A percentile compares a stretch with the other conserved stretches of the same genome.
Evolutionary conservation across 1,284 basidiomycete genomes (phyloP).

Genomic region (Trichosporon sp.): DNA sequence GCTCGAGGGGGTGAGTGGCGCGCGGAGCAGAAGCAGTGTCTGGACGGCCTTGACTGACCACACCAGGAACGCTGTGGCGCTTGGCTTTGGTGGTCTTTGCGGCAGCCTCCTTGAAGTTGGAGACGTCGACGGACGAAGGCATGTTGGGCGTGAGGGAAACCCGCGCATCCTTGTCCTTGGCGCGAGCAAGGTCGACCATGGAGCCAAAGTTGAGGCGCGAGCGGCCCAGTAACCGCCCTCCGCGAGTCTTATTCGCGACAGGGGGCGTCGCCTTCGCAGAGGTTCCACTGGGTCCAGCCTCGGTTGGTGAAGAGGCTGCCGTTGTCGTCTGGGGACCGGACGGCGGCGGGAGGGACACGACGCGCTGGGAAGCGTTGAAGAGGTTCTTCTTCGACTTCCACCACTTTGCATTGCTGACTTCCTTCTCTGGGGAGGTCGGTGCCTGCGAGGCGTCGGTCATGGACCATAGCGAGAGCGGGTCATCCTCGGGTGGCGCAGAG

Average conservation of each 20-base stretch:
- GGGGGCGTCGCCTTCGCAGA: neutral
- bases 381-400: conserved; percentile 19
- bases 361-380: conserved; percentile 13
- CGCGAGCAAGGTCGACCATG: conserved; percentile 18
- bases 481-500: conserved; percentile 1
- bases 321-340: neutral
- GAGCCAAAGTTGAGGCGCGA: conserved; percentile 21
- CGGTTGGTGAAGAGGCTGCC: neutral
- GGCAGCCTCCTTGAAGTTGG: neutral
- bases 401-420: conserved; percentile 16
- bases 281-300: neutral
- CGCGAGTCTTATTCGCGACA: neutral
- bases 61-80: conserved; percentile 12
- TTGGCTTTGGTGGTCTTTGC: conserved; percentile 4
- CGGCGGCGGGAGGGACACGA: neutral
- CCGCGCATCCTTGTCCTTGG: neutral
- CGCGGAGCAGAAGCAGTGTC: conserved; percentile 1
- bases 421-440: neutral
- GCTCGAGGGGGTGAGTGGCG: conserved; percentile 18
- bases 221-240: conserved; percentile 6
- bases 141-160: neutral
- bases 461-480: conserved; percentile 19
- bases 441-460: neutral
- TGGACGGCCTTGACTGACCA: neutral
- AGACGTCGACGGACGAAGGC: neutral